These are phyloP conservation scores for Diphasiastrum complanatum DNA, from an alignment of 83 land plant genomes.

Conservation along the genomic window DNA sequence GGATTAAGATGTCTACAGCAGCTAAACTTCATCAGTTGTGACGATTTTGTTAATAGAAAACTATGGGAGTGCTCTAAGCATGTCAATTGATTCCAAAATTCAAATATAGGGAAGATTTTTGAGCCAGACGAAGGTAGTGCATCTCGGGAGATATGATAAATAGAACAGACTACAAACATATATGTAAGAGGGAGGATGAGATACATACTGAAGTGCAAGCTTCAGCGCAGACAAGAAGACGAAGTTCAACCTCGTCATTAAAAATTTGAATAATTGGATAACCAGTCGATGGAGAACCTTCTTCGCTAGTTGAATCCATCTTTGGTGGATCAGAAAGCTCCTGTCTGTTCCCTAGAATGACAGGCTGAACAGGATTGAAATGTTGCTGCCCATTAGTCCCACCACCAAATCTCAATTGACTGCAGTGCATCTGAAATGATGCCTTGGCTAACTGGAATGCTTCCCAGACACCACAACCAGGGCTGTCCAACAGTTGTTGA, in stretches of 20 bases:
- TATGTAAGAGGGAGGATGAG: background rate
- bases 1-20: no score
- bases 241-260: constrained; percentile 32
- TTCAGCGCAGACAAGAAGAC: constrained; percentile 38
- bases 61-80: no score
- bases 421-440: constrained; percentile 30
- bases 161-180: no score
- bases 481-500: constrained; percentile 15
- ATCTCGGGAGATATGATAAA: no score
- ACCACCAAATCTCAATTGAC: constrained; percentile 9
- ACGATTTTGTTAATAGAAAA: no score
- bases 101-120: no score
- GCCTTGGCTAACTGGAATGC: constrained; percentile 38
- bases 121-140: no score
- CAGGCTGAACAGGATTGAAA: constrained; percentile 13
- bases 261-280: constrained; percentile 27
- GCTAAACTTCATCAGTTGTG: no score
- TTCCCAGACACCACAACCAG: constrained; percentile 25
- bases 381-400: constrained; percentile 12
- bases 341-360: constrained; percentile 25
- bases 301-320: constrained; percentile 10
- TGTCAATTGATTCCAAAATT: no score
- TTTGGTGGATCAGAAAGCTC: constrained; percentile 13
- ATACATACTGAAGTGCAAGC: constrained; percentile 27
- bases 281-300: constrained; percentile 15